phyloP scores from a whole-genome alignment of 495 filamentous ascomycete species.

The Mytilinidion resinicola region DNA sequence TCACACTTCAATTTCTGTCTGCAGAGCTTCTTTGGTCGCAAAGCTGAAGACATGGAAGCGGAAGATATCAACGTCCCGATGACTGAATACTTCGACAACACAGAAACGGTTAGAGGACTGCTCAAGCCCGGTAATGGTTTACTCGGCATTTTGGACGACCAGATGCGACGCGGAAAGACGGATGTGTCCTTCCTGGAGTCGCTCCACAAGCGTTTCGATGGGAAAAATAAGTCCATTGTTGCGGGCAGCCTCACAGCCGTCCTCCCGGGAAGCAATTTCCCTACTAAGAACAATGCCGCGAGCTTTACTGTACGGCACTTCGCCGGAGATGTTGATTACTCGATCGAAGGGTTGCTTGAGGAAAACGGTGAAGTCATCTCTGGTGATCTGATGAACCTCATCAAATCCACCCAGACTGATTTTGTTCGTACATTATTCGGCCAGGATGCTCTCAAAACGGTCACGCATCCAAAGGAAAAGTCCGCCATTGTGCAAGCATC shows the following conservation, averaged over 20 bases:
- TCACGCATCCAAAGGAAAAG: constrained; percentile 84
- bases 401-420: constrained; percentile 76
- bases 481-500: constrained; percentile 92
- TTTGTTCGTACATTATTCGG: constrained; percentile 88
- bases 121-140: constrained; percentile 89
- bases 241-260: constrained; percentile 62
- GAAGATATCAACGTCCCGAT: constrained; percentile 85
- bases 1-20: constrained; percentile 86
- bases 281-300: constrained; percentile 66
- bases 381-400: constrained; percentile 91
- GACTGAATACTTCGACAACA: constrained; percentile 96
- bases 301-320: constrained; percentile 90
- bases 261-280: constrained; percentile 72
- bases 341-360: constrained; percentile 75
- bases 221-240: constrained; percentile 82
- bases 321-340: constrained; percentile 94
- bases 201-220: constrained; percentile 84
- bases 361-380: constrained; percentile 95
- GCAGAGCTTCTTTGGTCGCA: constrained; percentile 91
- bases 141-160: constrained; percentile 90
- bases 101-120: constrained; percentile 82
- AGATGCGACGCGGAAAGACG: constrained; percentile 78
- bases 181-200: constrained; percentile 87
- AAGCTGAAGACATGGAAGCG: constrained; percentile 81
- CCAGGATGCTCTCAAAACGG: constrained; percentile 83